phyloP scores from a whole-genome alignment of 306 rosid species.

The Glycine tomentella region DNA sequence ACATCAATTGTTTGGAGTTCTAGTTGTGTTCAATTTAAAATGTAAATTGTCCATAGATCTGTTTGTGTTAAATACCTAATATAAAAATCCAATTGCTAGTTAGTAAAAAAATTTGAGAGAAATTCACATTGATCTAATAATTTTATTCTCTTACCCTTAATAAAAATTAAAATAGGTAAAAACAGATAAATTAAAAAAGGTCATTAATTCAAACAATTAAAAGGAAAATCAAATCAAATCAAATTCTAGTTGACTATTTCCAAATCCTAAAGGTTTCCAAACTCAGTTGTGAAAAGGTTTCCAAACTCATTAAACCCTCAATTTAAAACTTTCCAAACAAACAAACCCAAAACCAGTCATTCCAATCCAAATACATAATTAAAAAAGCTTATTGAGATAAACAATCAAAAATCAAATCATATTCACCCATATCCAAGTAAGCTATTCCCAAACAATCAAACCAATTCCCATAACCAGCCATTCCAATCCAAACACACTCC shows the following conservation, averaged over 20 bases:
- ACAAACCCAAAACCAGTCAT: not conserved
- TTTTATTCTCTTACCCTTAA: not conserved
- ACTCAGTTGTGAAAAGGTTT: no score
- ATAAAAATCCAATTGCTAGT: not conserved
- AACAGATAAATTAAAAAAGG: not conserved
- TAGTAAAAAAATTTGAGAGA: not conserved
- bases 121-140: not conserved
- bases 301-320: no score
- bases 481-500: not conserved
- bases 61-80: not conserved
- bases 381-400: no score
- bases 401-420: no score
- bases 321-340: not conserved
- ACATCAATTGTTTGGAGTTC: no score
- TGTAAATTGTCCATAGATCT: no score
- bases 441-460: no score
- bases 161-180: not conserved
- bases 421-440: no score
- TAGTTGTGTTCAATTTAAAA: no score
- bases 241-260: not conserved
- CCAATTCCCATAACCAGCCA: no score
- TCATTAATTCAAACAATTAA: conserved; percentile 8
- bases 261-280: not conserved
- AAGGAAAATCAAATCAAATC: conserved; percentile 21
- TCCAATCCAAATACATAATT: not conserved